Evolutionary conservation across 257 asterid genomes (phyloP).

Genomic region (Avicennia marina): DNA sequence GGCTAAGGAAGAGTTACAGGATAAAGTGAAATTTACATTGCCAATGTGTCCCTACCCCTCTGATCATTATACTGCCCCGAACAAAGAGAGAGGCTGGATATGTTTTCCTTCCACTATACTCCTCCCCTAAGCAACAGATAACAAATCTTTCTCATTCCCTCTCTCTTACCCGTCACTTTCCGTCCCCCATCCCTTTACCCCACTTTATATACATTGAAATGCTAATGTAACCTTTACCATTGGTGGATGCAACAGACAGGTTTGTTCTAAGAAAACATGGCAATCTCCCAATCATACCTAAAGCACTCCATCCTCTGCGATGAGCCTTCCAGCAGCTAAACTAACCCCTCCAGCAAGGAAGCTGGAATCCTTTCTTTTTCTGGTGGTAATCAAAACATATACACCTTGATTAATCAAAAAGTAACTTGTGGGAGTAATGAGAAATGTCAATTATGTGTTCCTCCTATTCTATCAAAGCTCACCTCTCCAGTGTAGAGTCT

Average conservation of each 20-base stretch:
- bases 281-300: conserved; percentile 39
- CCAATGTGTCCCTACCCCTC: too few species aligned
- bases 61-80: too few species aligned
- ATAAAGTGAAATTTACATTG: too few species aligned
- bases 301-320: conserved; percentile 61
- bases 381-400: conserved; percentile 27
- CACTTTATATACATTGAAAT: too few species aligned
- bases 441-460: neutral
- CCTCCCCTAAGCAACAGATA: neutral
- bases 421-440: neutral
- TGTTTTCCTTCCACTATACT: too few species aligned
- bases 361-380: conserved; percentile 95
- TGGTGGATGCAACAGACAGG: neutral
- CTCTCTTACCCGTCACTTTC: too few species aligned
- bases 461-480: conserved; percentile 15
- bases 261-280: neutral
- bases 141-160: too few species aligned
- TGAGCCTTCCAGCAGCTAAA: conserved; percentile 92
- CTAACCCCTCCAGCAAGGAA: conserved; percentile 97
- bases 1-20: too few species aligned
- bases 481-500: conserved; percentile 80
- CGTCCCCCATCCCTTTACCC: too few species aligned
- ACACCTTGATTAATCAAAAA: neutral
- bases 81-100: too few species aligned
- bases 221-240: conserved; percentile 4